Base-by-base conservation (phyloP, 2,329 filamentous ascomycete species). In the Pseudopyrenochaeta lycopersici region DNA sequence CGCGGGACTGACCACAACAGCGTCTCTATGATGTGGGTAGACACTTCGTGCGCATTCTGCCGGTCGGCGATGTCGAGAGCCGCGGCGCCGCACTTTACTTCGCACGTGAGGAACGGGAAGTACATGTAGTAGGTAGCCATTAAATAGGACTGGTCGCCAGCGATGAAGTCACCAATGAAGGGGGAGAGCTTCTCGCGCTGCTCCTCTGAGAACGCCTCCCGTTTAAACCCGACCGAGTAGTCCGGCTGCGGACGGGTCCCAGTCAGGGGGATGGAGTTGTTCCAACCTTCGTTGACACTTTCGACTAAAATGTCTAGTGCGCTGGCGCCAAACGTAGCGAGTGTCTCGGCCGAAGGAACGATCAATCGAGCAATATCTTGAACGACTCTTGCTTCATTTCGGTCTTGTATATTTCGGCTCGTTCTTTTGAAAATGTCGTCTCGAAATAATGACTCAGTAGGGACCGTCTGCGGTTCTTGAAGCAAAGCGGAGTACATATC, bases 51-150 rank as follows among this genome's bases (percentile, higher is more conserved):
- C 5, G 63, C 58, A 46, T 67, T 68, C 53, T 68, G 71, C 52
- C 64, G 58, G 51, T 71, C 61, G n/a, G 72, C 65, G 36, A 66
- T 56, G 30, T 72, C 66, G 55, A 61, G 76, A 1, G 61, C 70
- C 21, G 57, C 68, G 21, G 67, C 63, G 38, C 78, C 74, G 54
- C 76, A 80, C 63, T 82, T 82, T 1, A 82, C 79, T 62, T 84
- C 31, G 31, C 78, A 62, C 76, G 77, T 77, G 0, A 84, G 67
- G 56, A 83, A 84, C 2, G 80, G 80, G 56, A 84, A 82, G 68
- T 78, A 80, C 71, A 83, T 81, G 4, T 76, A 67, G 47, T 73
- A 78, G 10, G 78, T 83, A 7, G 62, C 76, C 71, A 80, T 78
- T 46, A 82, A 81, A 56, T 66, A 76, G 17, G 75, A 82, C n/a